Percentiles rank a stretch among this genome's conserved stretches.
Evolutionary conservation across 805 yeast genomes (phyloP).

Genomic region (Ogataea sp.): DNA sequence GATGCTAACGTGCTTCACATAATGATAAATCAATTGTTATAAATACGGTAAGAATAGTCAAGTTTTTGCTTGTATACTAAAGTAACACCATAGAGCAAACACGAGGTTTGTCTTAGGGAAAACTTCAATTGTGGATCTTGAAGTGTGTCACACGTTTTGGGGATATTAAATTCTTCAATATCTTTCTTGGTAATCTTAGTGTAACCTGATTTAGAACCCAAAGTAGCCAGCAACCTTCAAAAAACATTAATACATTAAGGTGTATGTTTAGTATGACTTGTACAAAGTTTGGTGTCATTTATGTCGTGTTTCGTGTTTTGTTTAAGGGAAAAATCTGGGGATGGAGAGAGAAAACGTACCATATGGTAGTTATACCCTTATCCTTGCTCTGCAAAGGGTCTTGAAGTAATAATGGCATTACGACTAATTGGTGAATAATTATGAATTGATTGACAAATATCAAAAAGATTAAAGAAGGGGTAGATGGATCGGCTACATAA

Average conservation of each 20-base stretch:
- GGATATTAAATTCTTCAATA: slow-evolving; percentile 31
- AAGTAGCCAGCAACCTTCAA: slow-evolving; percentile 22
- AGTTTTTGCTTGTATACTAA: slow-evolving; percentile 42
- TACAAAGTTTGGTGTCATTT: too few relatives aligned
- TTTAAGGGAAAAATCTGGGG: background rate
- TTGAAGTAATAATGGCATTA: slow-evolving; percentile 9
- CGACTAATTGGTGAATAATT: background rate
- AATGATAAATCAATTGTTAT: too few relatives aligned
- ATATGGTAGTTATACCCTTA: slow-evolving; percentile 20
- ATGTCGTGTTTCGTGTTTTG: background rate
- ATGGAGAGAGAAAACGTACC: slow-evolving; percentile 13
- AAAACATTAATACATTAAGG: background rate
- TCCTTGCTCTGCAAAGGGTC: slow-evolving; percentile 10
- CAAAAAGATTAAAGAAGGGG: too few relatives aligned
- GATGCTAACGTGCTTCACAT: too few relatives aligned
- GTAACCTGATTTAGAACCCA: slow-evolving; percentile 16
- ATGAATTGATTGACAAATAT: too few relatives aligned
- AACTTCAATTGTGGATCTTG: slow-evolving; percentile 9
- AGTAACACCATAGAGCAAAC: slow-evolving; percentile 39
- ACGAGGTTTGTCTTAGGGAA: slow-evolving; percentile 31
- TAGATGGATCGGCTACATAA: too few relatives aligned
- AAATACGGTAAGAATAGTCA: slow-evolving; percentile 32
- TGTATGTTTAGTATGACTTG: background rate
- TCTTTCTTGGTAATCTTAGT: slow-evolving; percentile 21
- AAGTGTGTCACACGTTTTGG: slow-evolving; percentile 30